phyloP scores from a whole-genome alignment of 1,139 yeast genomes.

The Candida neerlandica region DNA sequence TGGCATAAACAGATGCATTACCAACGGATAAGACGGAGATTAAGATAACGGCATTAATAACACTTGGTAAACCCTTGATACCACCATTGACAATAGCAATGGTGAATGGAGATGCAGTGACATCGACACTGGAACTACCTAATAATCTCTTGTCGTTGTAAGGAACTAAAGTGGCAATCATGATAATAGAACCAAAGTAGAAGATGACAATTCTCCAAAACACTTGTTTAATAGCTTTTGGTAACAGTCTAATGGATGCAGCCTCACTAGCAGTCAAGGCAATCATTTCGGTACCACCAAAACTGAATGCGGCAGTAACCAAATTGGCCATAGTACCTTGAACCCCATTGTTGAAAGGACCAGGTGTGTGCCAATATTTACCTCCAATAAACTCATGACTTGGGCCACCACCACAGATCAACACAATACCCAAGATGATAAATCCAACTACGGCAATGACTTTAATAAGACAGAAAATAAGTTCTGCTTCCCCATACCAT shows the following conservation, averaged over 20 bases:
- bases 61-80: conserved; percentile 44
- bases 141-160: conserved; percentile 33
- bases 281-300: conserved; percentile 46
- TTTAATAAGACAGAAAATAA: conserved; percentile 39
- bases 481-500: conserved; percentile 50
- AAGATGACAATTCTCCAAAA: conserved; percentile 48
- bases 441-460: conserved; percentile 44
- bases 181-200: conserved; percentile 40
- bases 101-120: conserved; percentile 27
- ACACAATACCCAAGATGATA: conserved; percentile 43
- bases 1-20: conserved; percentile 48
- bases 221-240: conserved; percentile 47
- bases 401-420: conserved; percentile 46
- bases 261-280: conserved; percentile 47
- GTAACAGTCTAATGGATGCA: conserved; percentile 41
- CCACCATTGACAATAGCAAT: conserved; percentile 57
- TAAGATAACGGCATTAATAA: conserved; percentile 47
- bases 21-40: conserved; percentile 48
- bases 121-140: conserved; percentile 31
- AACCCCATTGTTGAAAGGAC: conserved; percentile 46
- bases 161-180: conserved; percentile 42
- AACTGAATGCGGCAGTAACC: conserved; percentile 46
- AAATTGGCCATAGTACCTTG: conserved; percentile 45
- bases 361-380: conserved; percentile 42
- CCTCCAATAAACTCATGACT: conserved; percentile 41